Conservation (phyloP, 768 basidiomycete genomes). For the Russula lepida region DNA sequence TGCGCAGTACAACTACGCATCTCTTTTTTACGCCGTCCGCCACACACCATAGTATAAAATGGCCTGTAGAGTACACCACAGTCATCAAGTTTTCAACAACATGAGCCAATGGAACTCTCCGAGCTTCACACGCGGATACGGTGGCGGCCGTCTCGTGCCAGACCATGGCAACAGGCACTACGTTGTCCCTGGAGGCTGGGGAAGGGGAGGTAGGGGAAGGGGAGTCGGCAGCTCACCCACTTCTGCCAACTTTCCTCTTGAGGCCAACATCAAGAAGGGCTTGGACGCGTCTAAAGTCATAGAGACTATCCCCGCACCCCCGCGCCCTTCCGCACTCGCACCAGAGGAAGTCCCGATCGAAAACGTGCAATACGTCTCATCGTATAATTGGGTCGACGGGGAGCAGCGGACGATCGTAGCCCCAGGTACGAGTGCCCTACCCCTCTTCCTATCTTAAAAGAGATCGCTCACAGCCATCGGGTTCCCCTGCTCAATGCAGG, state of each 20-base stretch:
- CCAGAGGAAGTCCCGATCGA: slow-evolving; percentile 3
- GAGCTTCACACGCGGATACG: neutral
- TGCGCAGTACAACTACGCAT: neutral
- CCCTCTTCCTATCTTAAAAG: neutral
- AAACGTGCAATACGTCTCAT: slow-evolving; percentile 26
- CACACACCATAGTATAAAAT: slow-evolving; percentile 1
- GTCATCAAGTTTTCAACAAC: neutral
- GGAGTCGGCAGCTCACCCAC: neutral
- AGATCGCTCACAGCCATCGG: neutral
- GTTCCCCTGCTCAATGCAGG: slow-evolving; percentile 30
- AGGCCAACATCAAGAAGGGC: slow-evolving; percentile 8
- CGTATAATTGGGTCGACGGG: slow-evolving; percentile 27
- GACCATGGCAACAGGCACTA: slow-evolving; percentile 4
- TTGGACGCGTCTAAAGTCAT: slow-evolving; percentile 4
- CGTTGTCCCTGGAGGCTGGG: neutral
- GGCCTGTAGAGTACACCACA: neutral
- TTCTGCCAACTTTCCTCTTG: neutral
- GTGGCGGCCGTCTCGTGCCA: neutral
- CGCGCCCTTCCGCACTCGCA: neutral
- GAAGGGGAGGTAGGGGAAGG: neutral
- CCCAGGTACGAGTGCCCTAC: slow-evolving; percentile 22
- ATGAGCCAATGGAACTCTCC: neutral
- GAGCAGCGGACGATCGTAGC: slow-evolving; percentile 26
- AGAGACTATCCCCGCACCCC: slow-evolving; percentile 2
- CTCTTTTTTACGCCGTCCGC: neutral